phyloP scores from a whole-genome alignment of 352 stramenopile species.

The Phytophthora pinifolia region DNA sequence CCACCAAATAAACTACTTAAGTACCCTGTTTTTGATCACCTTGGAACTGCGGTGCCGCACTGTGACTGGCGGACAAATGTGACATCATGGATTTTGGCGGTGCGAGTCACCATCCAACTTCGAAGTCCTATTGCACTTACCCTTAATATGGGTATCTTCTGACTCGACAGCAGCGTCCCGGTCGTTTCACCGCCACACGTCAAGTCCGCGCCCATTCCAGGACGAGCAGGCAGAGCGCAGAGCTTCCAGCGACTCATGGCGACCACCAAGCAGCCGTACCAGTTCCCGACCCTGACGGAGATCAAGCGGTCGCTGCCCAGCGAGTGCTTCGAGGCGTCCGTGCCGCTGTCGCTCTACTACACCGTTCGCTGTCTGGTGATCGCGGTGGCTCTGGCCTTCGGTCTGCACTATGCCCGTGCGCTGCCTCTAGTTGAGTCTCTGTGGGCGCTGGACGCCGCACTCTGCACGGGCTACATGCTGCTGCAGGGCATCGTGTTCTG shows the following conservation, averaged over 20 bases:
- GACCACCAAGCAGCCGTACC: constrained; percentile 31
- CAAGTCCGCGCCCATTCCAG: constrained; percentile 20
- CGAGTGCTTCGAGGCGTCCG: constrained; percentile 73
- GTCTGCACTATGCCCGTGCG: constrained; percentile 43
- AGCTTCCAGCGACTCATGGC: constrained; percentile 20
- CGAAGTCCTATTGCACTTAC: constrained; percentile 8
- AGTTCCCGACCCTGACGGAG: constrained; percentile 79
- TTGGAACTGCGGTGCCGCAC: constrained; percentile 5
- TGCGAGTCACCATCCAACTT: constrained; percentile 22
- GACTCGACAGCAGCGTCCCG: constrained; percentile 4
- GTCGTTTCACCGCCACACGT: constrained; percentile 19
- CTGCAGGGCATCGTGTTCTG: constrained; percentile 81
- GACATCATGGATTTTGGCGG: constrained; percentile 15
- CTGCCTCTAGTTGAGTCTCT: constrained; percentile 42
- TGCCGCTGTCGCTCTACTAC: constrained; percentile 75
- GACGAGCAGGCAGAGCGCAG: constrained; percentile 12
- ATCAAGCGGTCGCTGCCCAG: constrained; percentile 78
- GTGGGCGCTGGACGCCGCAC: constrained; percentile 37
- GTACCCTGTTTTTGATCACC: not conserved
- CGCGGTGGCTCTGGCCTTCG: constrained; percentile 40
- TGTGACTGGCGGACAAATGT: constrained; percentile 11
- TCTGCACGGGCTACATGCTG: constrained; percentile 64
- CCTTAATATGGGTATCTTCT: constrained; percentile 23
- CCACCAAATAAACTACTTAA: constrained; percentile 21
- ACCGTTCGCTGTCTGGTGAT: constrained; percentile 55